A percentile compares a stretch with the other conserved stretches of the same genome.
These are phyloP conservation scores for Ceratocystis variospora DNA, from an alignment of 2,329 filamentous ascomycete genomes.

Conservation along the genomic window DNA sequence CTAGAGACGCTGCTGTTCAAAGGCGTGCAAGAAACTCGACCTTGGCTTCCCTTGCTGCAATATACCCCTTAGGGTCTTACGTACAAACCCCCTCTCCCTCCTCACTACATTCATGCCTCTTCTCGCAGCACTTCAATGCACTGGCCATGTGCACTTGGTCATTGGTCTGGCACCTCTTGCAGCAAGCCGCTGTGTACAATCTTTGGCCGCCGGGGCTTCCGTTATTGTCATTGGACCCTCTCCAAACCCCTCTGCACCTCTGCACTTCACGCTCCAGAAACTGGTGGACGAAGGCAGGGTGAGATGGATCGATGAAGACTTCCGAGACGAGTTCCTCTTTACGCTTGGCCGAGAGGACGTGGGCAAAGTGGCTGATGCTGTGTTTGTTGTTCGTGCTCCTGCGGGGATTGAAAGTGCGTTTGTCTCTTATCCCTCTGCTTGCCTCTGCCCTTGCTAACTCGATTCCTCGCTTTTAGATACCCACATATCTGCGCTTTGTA, in stretches of 20 bases:
- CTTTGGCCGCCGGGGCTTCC: slow-evolving; percentile 65
- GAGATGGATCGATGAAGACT: slow-evolving; percentile 50
- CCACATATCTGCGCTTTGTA: slow-evolving; percentile 62
- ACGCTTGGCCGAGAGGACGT: slow-evolving; percentile 70
- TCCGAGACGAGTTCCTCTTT: slow-evolving; percentile 58
- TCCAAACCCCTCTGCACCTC: slow-evolving; percentile 42
- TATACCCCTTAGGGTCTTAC: neutral
- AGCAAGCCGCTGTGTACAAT: slow-evolving; percentile 66
- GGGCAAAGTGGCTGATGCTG: slow-evolving; percentile 67
- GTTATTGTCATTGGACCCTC: slow-evolving; percentile 57
- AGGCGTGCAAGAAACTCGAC: neutral
- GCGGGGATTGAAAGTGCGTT: neutral
- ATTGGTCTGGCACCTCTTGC: slow-evolving; percentile 78
- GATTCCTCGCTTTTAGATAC: slow-evolving; percentile 31
- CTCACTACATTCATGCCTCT: slow-evolving; percentile 28
- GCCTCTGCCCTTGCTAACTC: neutral
- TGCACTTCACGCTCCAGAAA: slow-evolving; percentile 45
- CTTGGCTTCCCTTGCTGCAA: neutral
- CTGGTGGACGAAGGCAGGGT: slow-evolving; percentile 53
- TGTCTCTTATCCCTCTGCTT: neutral
- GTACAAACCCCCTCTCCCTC: neutral
- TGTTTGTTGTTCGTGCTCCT: slow-evolving; percentile 57
- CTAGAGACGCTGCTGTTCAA: neutral
- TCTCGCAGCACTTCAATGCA: slow-evolving; percentile 58
- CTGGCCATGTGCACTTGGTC: slow-evolving; percentile 64